Evolutionary conservation across 768 basidiomycete species (phyloP).

Genomic region (Porpolomopsis calyptriformis): DNA sequence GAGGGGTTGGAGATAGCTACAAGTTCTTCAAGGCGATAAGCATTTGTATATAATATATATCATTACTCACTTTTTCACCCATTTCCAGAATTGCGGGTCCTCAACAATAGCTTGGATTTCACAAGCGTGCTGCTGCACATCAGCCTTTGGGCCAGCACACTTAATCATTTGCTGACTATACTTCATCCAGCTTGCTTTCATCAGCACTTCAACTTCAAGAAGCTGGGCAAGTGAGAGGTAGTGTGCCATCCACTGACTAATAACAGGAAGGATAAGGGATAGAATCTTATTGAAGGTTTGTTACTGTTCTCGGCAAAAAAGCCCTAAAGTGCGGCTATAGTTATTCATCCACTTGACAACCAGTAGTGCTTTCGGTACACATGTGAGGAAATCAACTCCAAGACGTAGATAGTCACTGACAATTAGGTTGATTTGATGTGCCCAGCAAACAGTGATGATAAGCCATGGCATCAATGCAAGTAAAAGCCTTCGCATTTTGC

Average conservation of each 20-base stretch:
- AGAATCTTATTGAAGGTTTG: constrained; percentile 9
- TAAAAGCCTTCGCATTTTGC: no score
- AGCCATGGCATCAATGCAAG: no score
- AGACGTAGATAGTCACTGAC: constrained; percentile 16
- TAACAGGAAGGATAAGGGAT: constrained; percentile 14
- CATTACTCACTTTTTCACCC: constrained; percentile 11
- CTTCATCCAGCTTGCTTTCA: constrained; percentile 6
- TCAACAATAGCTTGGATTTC: no score
- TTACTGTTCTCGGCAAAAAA: constrained; percentile 13
- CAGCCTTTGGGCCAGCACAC: constrained; percentile 7
- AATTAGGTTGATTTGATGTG: constrained; percentile 19
- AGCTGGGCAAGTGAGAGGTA: constrained; percentile 10
- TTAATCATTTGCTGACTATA: constrained; percentile 5
- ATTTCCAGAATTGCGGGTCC: no score
- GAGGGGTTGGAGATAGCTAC: constrained; percentile 17
- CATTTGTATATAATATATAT: neutral
- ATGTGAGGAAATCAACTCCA: constrained; percentile 9
- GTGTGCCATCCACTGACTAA: constrained; percentile 14
- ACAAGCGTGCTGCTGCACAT: constrained; percentile 9
- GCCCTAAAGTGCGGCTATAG: constrained; percentile 14
- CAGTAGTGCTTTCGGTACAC: no score
- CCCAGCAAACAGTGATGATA: constrained; percentile 16
- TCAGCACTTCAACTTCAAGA: constrained; percentile 6
- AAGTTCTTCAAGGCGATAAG: neutral
- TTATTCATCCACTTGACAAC: constrained; percentile 23